Conservation (phyloP, 345 rosid species). For the Moringa oleifera region DNA sequence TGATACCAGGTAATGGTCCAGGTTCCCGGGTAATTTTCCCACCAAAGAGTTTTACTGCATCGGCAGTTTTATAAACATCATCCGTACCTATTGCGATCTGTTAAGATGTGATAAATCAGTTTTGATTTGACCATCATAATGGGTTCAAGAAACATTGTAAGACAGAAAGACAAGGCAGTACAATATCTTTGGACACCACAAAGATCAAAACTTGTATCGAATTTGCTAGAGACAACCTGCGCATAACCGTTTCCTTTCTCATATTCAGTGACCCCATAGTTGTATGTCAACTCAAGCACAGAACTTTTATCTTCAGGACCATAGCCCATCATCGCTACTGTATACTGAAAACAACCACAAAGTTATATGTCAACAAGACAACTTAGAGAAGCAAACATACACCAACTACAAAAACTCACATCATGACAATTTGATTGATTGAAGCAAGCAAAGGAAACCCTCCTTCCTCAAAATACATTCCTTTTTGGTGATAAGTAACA, state of each 20-base stretch:
- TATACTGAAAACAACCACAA: conserved; percentile 40
- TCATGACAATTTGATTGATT: background rate
- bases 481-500: background rate
- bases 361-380: background rate
- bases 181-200: background rate
- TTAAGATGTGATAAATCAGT: conserved; percentile 10
- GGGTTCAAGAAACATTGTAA: background rate
- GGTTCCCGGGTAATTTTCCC: conserved; percentile 93
- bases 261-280: conserved; percentile 86
- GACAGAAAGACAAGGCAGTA: background rate
- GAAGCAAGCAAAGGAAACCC: background rate
- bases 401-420: background rate
- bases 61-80: conserved; percentile 93
- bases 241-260: conserved; percentile 92
- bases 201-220: no score
- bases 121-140: background rate
- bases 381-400: background rate
- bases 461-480: no score
- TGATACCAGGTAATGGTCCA: conserved; percentile 95
- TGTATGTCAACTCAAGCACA: conserved; percentile 87
- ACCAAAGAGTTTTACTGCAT: conserved; percentile 72
- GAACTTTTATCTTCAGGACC: conserved; percentile 89
- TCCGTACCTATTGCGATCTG: conserved; percentile 97
- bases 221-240: conserved; percentile 47
- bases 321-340: conserved; percentile 87